These are phyloP conservation scores for Manihot esculenta DNA, from an alignment of 441 rosid genomes.

Conservation along the genomic window DNA sequence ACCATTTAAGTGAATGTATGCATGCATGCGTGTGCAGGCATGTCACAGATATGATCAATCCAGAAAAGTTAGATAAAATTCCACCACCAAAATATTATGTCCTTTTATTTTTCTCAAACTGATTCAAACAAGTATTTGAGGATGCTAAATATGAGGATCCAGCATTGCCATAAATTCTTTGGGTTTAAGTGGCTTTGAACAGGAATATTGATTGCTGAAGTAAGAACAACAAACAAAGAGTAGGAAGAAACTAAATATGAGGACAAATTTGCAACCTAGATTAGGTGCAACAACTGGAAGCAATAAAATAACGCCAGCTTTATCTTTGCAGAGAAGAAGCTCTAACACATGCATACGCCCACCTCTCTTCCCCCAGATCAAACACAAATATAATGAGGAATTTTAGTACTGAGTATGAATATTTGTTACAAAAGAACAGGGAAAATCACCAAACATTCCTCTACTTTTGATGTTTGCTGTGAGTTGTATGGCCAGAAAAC, in stretches of 20 bases:
- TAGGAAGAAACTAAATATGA: not conserved
- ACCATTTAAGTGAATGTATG: not conserved
- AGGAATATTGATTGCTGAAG: not conserved
- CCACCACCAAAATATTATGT: too few species aligned
- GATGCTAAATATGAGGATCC: not conserved
- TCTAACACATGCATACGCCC: not conserved
- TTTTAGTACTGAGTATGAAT: not conserved
- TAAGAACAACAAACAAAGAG: not conserved
- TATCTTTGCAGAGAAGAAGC: not conserved
- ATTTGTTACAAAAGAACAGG: not conserved
- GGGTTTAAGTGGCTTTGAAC: too few species aligned
- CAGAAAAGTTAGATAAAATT: slow-evolving; percentile 3
- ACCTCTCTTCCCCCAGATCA: not conserved
- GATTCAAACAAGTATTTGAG: not conserved
- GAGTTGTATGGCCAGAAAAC: not conserved
- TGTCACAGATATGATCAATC: not conserved
- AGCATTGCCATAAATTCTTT: not conserved
- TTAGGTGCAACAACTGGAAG: not conserved
- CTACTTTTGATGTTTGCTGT: not conserved
- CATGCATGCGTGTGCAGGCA: not conserved
- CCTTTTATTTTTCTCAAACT: not conserved
- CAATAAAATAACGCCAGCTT: not conserved
- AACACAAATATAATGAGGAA: not conserved
- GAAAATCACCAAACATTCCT: not conserved
- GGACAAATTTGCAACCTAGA: not conserved